Conservation (phyloP, 306 rosid species). For the Mimosa bimucronata region DNA sequence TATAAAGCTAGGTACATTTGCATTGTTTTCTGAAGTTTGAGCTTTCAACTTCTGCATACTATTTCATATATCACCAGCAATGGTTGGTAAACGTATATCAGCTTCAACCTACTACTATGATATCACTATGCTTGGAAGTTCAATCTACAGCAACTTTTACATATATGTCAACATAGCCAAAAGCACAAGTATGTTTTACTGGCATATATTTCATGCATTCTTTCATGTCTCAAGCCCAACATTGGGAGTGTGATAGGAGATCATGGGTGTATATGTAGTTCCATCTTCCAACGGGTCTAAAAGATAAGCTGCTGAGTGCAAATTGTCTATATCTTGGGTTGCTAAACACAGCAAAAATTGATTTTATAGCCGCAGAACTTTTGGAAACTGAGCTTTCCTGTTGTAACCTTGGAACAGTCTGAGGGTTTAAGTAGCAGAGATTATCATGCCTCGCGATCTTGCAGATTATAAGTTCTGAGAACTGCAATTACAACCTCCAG, state of each 20-base stretch:
- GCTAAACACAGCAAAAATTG: not conserved
- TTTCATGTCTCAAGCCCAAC: not conserved
- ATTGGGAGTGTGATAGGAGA: not conserved
- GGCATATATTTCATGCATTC: not conserved
- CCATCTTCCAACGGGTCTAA: not conserved
- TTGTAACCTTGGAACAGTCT: not conserved
- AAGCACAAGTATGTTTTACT: not conserved
- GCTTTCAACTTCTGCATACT: conserved; percentile 29
- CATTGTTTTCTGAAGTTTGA: conserved; percentile 15
- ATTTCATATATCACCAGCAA: not conserved
- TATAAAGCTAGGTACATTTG: conserved; percentile 37
- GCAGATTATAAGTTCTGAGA: conserved; percentile 10
- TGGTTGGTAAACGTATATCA: not conserved
- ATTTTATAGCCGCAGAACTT: not conserved
- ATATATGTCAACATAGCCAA: not conserved
- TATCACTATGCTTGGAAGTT: no score
- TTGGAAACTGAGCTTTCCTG: not conserved
- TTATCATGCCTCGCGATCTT: not conserved
- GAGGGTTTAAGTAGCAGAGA: not conserved
- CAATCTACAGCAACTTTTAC: no score
- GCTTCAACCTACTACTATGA: not conserved
- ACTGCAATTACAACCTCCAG: conserved; percentile 5
- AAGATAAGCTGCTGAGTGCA: not conserved
- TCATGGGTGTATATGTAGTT: not conserved
- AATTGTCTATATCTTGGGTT: not conserved